Conservation (phyloP, 805 yeast genomes). For the Yamadazyma tumulicola region DNA sequence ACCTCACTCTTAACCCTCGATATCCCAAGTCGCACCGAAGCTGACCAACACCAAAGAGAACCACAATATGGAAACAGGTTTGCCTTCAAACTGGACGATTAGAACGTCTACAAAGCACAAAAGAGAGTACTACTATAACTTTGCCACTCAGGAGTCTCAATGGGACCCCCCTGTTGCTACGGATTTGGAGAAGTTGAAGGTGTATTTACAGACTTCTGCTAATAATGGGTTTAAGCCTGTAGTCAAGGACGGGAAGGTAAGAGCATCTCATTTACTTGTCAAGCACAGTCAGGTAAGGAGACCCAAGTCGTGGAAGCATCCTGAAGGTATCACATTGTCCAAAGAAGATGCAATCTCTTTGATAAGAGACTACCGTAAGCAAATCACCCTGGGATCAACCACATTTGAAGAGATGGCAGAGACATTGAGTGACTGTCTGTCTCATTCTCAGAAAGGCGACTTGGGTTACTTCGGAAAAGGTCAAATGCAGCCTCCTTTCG, state of each 20-base stretch:
- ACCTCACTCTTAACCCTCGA: neutral
- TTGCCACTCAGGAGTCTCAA: constrained; percentile 63
- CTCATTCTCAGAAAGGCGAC: constrained; percentile 87
- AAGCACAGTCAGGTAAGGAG: constrained; percentile 83
- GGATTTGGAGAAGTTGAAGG: constrained; percentile 54
- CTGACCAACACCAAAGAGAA: neutral
- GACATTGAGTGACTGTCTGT: constrained; percentile 84
- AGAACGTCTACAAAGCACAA: constrained; percentile 74
- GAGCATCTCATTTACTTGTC: constrained; percentile 77
- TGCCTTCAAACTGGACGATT: constrained; percentile 84
- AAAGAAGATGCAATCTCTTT: constrained; percentile 80
- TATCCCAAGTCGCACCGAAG: too few relatives aligned
- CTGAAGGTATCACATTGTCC: constrained; percentile 65
- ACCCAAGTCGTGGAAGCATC: constrained; percentile 87
- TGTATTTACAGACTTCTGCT: constrained; percentile 46
- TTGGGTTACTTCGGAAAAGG: constrained; percentile 85
- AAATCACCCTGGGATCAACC: constrained; percentile 60
- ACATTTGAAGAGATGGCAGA: constrained; percentile 70
- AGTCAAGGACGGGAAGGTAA: constrained; percentile 52
- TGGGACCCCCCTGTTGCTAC: constrained; percentile 94
- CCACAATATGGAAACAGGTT: constrained; percentile 53
- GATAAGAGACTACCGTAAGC: constrained; percentile 52
- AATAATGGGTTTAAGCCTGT: constrained; percentile 44
- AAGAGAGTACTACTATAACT: constrained; percentile 79
- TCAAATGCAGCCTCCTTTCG: constrained; percentile 94